Conservation (phyloP, 2,329 filamentous ascomycete species). For the Exophiala sideris region DNA sequence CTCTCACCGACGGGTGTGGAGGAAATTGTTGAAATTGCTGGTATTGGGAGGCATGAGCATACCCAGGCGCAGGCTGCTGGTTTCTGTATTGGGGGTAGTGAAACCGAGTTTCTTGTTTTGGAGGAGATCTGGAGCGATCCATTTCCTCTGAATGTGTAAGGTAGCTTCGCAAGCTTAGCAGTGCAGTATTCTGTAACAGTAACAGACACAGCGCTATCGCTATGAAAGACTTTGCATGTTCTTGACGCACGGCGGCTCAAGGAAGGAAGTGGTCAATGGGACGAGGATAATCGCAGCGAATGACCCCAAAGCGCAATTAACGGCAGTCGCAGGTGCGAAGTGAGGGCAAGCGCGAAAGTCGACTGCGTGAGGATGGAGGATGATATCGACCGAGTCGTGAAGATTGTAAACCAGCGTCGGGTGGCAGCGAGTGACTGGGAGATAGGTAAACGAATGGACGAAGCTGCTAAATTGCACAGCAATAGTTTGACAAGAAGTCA, state of each 20-base stretch:
- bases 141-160: constrained; percentile 1
- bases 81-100: constrained; percentile 20
- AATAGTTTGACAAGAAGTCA: constrained; percentile 5
- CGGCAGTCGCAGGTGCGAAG: no score
- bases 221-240: no score
- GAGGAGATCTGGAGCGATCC: neutral
- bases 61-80: constrained; percentile 5
- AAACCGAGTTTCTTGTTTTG: constrained; percentile 11
- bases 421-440: no score
- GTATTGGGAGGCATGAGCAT: constrained; percentile 22
- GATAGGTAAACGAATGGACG: no score
- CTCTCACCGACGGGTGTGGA: constrained; percentile 20
- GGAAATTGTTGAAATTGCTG: constrained; percentile 19
- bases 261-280: no score
- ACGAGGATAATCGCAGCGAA: no score
- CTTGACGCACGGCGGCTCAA: no score
- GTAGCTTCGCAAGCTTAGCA: neutral
- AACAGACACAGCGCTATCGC: no score
- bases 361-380: constrained; percentile 1
- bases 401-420: no score
- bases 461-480: constrained; percentile 12
- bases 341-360: neutral
- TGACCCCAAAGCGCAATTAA: no score
- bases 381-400: neutral
- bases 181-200: no score